Percentiles rank a stretch among this genome's conserved stretches.
phyloP scores from a whole-genome alignment of 1,139 yeast species.

The Taiozyma sp. region DNA sequence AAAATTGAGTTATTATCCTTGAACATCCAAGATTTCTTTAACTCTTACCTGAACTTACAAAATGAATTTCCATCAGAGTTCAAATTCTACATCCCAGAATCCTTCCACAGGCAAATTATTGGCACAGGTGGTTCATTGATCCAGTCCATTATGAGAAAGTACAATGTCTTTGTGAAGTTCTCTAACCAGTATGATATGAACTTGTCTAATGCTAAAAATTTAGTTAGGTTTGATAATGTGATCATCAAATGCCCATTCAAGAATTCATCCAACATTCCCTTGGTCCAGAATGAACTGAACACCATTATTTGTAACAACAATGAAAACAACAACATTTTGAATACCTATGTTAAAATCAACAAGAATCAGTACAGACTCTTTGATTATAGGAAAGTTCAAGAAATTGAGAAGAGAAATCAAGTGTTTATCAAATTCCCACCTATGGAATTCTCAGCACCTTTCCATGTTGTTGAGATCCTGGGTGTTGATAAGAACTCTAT shows the following conservation, averaged over 20 bases:
- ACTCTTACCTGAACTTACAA: conserved; percentile 61
- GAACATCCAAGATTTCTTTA: conserved; percentile 41
- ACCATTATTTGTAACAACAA: conserved; percentile 37
- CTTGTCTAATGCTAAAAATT: conserved; percentile 46
- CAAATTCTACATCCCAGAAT: conserved; percentile 85
- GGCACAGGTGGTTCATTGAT: conserved; percentile 93
- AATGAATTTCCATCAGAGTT: conserved; percentile 84
- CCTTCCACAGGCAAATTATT: conserved; percentile 89
- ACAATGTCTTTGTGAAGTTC: conserved; percentile 90
- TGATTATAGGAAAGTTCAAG: conserved; percentile 32
- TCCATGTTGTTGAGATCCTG: conserved; percentile 43
- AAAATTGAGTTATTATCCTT: conserved; percentile 53
- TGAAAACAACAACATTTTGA: conserved; percentile 24
- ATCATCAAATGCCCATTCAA: conserved; percentile 88
- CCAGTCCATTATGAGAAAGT: conserved; percentile 88
- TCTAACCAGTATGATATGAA: conserved; percentile 55
- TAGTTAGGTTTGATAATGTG: conserved; percentile 68
- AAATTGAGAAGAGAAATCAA: conserved; percentile 59
- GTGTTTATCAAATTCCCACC: conserved; percentile 66
- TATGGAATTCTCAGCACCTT: conserved; percentile 28
- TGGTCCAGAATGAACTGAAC: conserved; percentile 62
- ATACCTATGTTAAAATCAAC: conserved; percentile 48
- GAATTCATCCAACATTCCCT: conserved; percentile 62
- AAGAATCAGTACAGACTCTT: conserved; percentile 57
- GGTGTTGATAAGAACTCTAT: conserved; percentile 57